Evolutionary conservation across 371 early-diverging fungal species (phyloP).

Genomic region (Circinella minor): DNA sequence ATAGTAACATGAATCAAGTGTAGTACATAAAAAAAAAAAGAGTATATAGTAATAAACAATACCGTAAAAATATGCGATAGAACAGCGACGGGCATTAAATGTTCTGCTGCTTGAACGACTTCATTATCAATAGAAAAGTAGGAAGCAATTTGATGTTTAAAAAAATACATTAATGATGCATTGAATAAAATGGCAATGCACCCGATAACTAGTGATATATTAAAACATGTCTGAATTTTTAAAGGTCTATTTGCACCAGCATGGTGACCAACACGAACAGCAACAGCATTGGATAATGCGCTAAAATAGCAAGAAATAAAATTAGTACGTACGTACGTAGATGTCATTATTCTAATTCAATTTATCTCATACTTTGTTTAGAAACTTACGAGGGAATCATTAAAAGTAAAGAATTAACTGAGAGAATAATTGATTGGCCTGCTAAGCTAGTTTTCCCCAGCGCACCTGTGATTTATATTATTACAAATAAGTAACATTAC

Average conservation of each 20-base stretch:
- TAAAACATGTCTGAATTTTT: constrained; percentile 29
- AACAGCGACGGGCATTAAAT: constrained; percentile 76
- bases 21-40: too few relatives aligned
- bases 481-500: too few relatives aligned
- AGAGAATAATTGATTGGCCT: constrained; percentile 44
- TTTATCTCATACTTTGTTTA: not conserved
- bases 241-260: constrained; percentile 37
- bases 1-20: too few relatives aligned
- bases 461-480: constrained; percentile 19
- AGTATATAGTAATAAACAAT: not conserved
- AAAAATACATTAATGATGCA: constrained; percentile 26
- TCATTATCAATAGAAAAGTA: constrained; percentile 53
- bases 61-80: constrained; percentile 69
- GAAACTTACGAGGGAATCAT: constrained; percentile 43
- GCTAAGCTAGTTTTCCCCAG: constrained; percentile 48
- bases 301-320: constrained; percentile 13
- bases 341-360: not conserved
- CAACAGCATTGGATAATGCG: constrained; percentile 33
- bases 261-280: constrained; percentile 48
- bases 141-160: constrained; percentile 31
- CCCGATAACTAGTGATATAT: constrained; percentile 23
- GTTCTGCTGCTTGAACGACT: constrained; percentile 50
- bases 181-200: constrained; percentile 23
- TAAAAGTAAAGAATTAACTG: constrained; percentile 34
- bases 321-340: not conserved